These are phyloP conservation scores for Lasiodiplodia citricola DNA, from an alignment of 2,329 filamentous ascomycete genomes.

Conservation along the genomic window DNA sequence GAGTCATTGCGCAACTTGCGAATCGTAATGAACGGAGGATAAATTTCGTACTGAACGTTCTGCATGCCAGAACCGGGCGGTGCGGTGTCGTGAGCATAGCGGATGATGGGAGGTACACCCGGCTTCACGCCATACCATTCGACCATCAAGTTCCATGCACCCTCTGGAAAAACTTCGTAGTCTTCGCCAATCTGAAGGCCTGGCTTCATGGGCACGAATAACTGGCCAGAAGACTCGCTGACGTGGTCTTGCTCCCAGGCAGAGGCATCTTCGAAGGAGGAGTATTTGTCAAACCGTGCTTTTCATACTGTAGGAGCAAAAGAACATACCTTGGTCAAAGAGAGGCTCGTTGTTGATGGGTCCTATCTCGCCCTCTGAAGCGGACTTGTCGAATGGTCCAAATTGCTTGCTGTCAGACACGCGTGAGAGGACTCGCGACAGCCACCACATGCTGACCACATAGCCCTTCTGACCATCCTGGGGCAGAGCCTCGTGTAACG, in stretches of 20 bases:
- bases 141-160: slow-evolving; percentile 81
- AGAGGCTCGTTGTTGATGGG: slow-evolving; percentile 73
- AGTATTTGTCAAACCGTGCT: background rate
- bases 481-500: slow-evolving; percentile 61
- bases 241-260: slow-evolving; percentile 29
- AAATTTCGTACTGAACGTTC: slow-evolving; percentile 81
- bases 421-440: slow-evolving; percentile 72
- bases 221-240: slow-evolving; percentile 48
- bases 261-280: slow-evolving; percentile 5
- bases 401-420: slow-evolving; percentile 54
- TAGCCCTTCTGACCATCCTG: slow-evolving; percentile 77
- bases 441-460: slow-evolving; percentile 80
- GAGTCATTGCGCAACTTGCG: slow-evolving; percentile 73
- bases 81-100: slow-evolving; percentile 78
- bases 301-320: background rate
- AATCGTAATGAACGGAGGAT: slow-evolving; percentile 83
- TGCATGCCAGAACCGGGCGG: slow-evolving; percentile 54
- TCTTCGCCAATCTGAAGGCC: slow-evolving; percentile 69
- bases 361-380: slow-evolving; percentile 69
- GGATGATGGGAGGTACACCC: slow-evolving; percentile 72
- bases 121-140: slow-evolving; percentile 80
- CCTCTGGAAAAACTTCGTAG: slow-evolving; percentile 76
- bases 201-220: slow-evolving; percentile 75
- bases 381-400: slow-evolving; percentile 63
- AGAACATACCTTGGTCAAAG: slow-evolving; percentile 33